Conservation (phyloP, 768 basidiomycete genomes). For the Russula emetica region DNA sequence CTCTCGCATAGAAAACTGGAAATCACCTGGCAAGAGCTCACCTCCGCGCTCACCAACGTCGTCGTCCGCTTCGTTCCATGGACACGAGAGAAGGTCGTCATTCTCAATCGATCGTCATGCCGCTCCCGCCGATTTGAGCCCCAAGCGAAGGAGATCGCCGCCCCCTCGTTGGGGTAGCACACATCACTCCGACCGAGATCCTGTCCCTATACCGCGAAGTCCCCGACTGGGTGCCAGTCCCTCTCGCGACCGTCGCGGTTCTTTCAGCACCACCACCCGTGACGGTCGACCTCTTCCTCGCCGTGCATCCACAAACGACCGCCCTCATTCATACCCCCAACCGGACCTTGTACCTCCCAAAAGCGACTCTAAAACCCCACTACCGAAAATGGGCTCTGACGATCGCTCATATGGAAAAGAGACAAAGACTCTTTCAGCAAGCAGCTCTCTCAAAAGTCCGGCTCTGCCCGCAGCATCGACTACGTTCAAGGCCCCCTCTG, state of each 20-base stretch:
- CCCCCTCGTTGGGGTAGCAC: constrained; percentile 15
- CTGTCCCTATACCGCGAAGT: constrained; percentile 6
- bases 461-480: not conserved
- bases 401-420: constrained; percentile 1
- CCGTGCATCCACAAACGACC: not conserved
- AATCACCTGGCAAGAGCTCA: not conserved
- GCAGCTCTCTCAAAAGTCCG: not conserved
- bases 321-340: not conserved
- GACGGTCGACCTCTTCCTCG: constrained; percentile 4
- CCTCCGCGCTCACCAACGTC: constrained; percentile 4
- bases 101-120: not conserved
- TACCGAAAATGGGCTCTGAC: not conserved
- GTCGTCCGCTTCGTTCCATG: not conserved
- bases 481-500: not conserved
- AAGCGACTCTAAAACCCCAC: not conserved
- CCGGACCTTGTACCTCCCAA: not conserved
- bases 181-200: not conserved
- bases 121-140: not conserved
- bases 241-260: not conserved
- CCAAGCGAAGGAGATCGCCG: constrained; percentile 7
- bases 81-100: constrained; percentile 9
- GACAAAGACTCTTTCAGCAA: not conserved
- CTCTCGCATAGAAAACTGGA: not conserved
- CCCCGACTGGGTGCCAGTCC: constrained; percentile 13
- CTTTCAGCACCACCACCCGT: not conserved